Conservation (phyloP, 2,329 filamentous ascomycete genomes). For the Colletotrichum trifolii region DNA sequence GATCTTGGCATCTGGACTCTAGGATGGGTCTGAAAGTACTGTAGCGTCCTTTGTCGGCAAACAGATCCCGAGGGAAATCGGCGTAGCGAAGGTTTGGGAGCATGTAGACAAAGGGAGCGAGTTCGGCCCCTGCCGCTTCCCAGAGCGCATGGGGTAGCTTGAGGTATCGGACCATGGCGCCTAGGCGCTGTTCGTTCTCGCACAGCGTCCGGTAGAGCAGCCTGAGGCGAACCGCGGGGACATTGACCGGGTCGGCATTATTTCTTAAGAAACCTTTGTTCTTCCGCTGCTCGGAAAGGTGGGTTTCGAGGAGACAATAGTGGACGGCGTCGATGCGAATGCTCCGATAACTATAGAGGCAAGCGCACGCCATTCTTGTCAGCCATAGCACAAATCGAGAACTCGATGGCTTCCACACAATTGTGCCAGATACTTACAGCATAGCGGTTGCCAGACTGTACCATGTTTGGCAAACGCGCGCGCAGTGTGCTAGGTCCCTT, state of each 20-base stretch:
- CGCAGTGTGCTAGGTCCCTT: conserved; percentile 85
- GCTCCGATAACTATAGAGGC: conserved; percentile 77
- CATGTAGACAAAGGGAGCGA: conserved; percentile 87
- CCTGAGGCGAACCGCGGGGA: conserved; percentile 78
- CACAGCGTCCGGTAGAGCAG: conserved; percentile 86
- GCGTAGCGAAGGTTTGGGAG: conserved; percentile 88
- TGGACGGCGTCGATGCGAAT: conserved; percentile 94
- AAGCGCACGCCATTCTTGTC: conserved; percentile 27
- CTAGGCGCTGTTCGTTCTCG: conserved; percentile 77
- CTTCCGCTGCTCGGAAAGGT: conserved; percentile 82
- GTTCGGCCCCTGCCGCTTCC: conserved; percentile 84
- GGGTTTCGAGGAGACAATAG: conserved; percentile 89
- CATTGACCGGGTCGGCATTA: conserved; percentile 84
- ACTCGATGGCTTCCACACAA: too few relatives aligned
- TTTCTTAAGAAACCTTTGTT: conserved; percentile 77
- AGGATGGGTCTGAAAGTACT: conserved; percentile 83
- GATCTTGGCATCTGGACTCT: conserved; percentile 82
- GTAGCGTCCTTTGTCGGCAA: conserved; percentile 80
- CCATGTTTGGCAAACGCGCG: conserved; percentile 81
- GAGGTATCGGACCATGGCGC: conserved; percentile 77
- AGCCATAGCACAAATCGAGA: too few relatives aligned
- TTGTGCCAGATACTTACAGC: conserved; percentile 65
- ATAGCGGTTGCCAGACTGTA: conserved; percentile 59
- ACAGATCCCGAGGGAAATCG: conserved; percentile 90
- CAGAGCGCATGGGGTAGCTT: conserved; percentile 96